Conservation (phyloP, 257 asterid species). For the Thymus mandschuricus region DNA sequence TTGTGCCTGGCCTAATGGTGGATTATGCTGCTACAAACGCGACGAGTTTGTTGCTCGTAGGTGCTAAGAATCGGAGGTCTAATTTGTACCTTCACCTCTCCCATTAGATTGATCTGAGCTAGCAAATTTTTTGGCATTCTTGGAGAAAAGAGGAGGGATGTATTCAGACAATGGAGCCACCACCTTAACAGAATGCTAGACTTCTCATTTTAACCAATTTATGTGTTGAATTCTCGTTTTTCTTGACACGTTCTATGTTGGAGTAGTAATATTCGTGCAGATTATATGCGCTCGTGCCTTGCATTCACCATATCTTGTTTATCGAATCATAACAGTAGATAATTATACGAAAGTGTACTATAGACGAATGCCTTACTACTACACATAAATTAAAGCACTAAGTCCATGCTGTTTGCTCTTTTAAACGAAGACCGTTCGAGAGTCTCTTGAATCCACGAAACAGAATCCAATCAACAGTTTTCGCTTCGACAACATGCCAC, state of each 20-base stretch:
- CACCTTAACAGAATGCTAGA: slow-evolving; percentile 13
- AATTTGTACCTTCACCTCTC: slow-evolving; percentile 24
- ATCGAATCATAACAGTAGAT: no score
- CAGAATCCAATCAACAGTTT: slow-evolving; percentile 32
- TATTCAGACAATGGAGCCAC: slow-evolving; percentile 13
- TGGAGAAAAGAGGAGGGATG: slow-evolving; percentile 17
- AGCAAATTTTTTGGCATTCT: slow-evolving; percentile 28
- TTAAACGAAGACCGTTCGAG: not conserved
- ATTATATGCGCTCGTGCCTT: no score
- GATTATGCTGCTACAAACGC: slow-evolving; percentile 9
- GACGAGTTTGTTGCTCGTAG: slow-evolving; percentile 12
- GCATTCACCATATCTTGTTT: no score
- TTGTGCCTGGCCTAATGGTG: slow-evolving; percentile 17
- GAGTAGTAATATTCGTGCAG: no score
- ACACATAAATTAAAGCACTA: slow-evolving; percentile 29
- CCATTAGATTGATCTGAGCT: slow-evolving; percentile 4
- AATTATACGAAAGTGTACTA: no score
- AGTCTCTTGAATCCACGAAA: slow-evolving; percentile 15
- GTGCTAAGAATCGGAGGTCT: slow-evolving; percentile 27
- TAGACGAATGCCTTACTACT: not conserved
- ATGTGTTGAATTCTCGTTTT: slow-evolving; percentile 18
- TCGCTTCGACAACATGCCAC: slow-evolving; percentile 29
- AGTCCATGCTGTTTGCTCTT: slow-evolving; percentile 26
- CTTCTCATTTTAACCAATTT: slow-evolving; percentile 15
- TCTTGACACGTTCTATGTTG: no score